Conservation (phyloP, 2,329 filamentous ascomycete species). For the Ophiostoma himal-ulmi region DNA sequence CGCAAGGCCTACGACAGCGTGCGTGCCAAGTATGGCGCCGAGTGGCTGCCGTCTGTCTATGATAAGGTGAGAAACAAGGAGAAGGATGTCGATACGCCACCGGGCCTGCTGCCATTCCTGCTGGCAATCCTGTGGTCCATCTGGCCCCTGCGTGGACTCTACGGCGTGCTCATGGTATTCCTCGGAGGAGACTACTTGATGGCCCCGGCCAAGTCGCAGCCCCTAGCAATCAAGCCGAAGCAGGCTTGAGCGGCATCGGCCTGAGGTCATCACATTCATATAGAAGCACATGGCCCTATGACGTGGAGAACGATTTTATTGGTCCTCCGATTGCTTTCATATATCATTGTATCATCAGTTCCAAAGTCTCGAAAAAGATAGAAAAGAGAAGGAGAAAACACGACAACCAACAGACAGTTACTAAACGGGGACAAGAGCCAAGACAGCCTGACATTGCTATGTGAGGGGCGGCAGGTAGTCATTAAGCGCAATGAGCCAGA, state of each 20-base stretch:
- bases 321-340: too few species aligned
- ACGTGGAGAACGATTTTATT: neutral
- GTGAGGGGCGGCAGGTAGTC: too few species aligned
- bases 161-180: constrained; percentile 43
- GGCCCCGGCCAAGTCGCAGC: neutral
- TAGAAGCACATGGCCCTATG: neutral
- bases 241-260: neutral
- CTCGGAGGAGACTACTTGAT: constrained; percentile 44
- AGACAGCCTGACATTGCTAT: too few species aligned
- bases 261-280: neutral
- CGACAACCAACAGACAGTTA: neutral
- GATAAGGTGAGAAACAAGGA: constrained; percentile 57
- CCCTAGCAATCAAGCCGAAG: neutral
- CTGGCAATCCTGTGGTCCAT: constrained; percentile 32
- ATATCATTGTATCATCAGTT: too few species aligned
- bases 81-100: constrained; percentile 35
- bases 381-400: too few species aligned
- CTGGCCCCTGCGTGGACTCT: constrained; percentile 43
- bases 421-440: neutral
- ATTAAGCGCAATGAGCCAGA: too few species aligned
- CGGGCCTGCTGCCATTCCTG: constrained; percentile 33
- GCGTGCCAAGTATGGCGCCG: constrained; percentile 53
- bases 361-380: too few species aligned
- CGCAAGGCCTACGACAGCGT: constrained; percentile 53
- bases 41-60: constrained; percentile 57